A percentile compares a stretch with the other conserved stretches of the same genome.
phyloP scores from a whole-genome alignment of 768 basidiomycete species.

The Pisolithus microcarpus region DNA sequence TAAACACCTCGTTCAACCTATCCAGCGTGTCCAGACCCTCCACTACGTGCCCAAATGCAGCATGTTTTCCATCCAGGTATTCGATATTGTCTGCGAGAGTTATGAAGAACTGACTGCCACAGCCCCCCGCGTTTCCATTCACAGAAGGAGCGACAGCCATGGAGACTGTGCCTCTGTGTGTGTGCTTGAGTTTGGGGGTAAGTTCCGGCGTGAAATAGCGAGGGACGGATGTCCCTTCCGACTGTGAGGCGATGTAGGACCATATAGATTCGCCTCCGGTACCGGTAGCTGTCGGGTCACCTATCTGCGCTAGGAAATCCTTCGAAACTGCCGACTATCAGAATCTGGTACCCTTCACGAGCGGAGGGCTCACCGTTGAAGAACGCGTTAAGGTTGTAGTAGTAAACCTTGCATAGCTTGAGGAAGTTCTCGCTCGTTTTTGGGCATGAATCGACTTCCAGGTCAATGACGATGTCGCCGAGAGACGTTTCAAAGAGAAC shows the following conservation, averaged over 20 bases:
- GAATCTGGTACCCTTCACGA: not conserved
- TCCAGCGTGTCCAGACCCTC: slow-evolving; percentile 90
- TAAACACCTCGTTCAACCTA: slow-evolving; percentile 86
- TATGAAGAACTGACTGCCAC: slow-evolving; percentile 95
- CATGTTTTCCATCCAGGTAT: slow-evolving; percentile 91
- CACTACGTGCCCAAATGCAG: slow-evolving; percentile 92
- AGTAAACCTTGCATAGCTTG: slow-evolving; percentile 95
- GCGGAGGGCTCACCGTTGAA: slow-evolving; percentile 74
- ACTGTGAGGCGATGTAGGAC: slow-evolving; percentile 59
- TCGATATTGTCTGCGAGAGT: slow-evolving; percentile 88
- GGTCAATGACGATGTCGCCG: slow-evolving; percentile 94
- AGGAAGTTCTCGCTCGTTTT: slow-evolving; percentile 93
- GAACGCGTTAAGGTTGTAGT: slow-evolving; percentile 95
- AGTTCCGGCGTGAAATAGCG: slow-evolving; percentile 89
- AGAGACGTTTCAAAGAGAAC: slow-evolving; percentile 95
- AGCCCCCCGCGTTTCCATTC: slow-evolving; percentile 63
- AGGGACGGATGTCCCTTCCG: slow-evolving; percentile 29
- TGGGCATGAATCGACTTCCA: slow-evolving; percentile 87
- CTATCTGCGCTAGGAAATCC: slow-evolving; percentile 92
- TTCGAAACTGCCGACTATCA: slow-evolving; percentile 64
- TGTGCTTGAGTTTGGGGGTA: slow-evolving; percentile 76
- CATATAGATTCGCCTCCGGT: slow-evolving; percentile 89
- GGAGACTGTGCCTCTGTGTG: slow-evolving; percentile 79
- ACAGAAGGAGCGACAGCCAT: slow-evolving; percentile 93
- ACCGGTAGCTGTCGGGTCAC: slow-evolving; percentile 94